Base-by-base conservation (phyloP, 805 yeast genomes). In the Komagataella kurtzmanii region DNA sequence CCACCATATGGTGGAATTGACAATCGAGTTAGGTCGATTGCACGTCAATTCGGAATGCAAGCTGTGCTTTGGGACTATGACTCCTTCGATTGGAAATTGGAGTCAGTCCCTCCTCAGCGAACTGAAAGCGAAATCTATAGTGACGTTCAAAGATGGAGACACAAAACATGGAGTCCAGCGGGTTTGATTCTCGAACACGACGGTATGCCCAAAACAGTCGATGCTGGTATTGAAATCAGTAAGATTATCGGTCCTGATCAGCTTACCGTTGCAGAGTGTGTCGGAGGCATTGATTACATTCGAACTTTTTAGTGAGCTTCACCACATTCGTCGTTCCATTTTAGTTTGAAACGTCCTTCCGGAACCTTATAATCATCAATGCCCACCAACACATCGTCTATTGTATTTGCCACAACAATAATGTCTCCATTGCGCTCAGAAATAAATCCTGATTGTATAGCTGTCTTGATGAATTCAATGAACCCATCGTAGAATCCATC, bases 1-100 rank as follows among this genome's bases (percentile, higher is more conserved):
- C 99, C 99, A 0, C 99, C 99, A 1, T 91, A 88, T 62, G 99
- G 98, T 0, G 97, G 96, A 0, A 74, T 88, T 40, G 99, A 91
- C 67, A 83, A 89, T 63, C 71, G 98, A 51, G 85, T 91, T 1
- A 71, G 98, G 53, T 69, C 81, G 1, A 86, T 91, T 51, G 76
- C 88, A 14, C 71, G 90, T 51, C 86, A 83, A 65, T 85, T 91
- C 65, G 96, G 97, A 0, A 76, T 91, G 74, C 88, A 83, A 59
- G 80, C 86, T 3, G 97, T 85, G 23, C 66, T 91, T 40, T 91
- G 98, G 99, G 93, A 88, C 62, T 79, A 76, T 59, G 98, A 91
- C 65, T 80, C 96, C 0, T 82, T 83, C 67, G 98, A 91, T 65
- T 91, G 98, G 98, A 79, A 80, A 62, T 67, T 89, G 61, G 71